Evolutionary conservation across 257 asterid genomes (phyloP), one percentile per base, ranked within the genome.

Genomic region (Thymus mandschuricus): DNA sequence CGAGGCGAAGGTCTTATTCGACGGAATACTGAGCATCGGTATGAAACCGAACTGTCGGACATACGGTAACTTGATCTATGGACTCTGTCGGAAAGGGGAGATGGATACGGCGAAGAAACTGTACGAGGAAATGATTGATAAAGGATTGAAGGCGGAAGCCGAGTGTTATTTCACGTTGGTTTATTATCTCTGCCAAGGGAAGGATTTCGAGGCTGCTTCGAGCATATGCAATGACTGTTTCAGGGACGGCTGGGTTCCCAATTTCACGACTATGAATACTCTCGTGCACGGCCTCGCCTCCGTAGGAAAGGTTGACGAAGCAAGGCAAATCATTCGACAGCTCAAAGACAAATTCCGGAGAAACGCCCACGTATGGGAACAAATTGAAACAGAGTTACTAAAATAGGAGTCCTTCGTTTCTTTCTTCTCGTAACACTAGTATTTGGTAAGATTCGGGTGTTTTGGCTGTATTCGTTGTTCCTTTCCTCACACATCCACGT

Each of bases 1-100:
- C 2, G 99, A 94, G 75, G 99, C 97, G 0, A 91, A 84, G 85
- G 97, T 90, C 1, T 78, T 94, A 70, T 68, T 91, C 10, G 91
- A 81, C 44, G 96, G 96, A 43, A 77, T 94, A 30, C 33, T 85
- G 55, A 74, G 86, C 0, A 74, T 85, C 50, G 88, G 88, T 2
- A 75, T 83, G 81, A 84, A 85, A 68, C 92, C 90, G 1, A 91
- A 88, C 73, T 15, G 65, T 1, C 81, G 64, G 9, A 88, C 96
- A 0, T 94, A 94, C 11, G 54, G 70, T 31, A 82, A 88, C 66
- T 74, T 94, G 81, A 88, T 94, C 54, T 81, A 74, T 40, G 99
- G 99, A 56, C 88, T 84, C 63, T 87, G 96, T 52, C 79, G 68
- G 13, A 89, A 84, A 76, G 95, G 87, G 13, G 75, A 88, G 44